These are phyloP conservation scores for Pseudopithomyces maydicus DNA, from an alignment of 2,329 filamentous ascomycete genomes.

Conservation along the genomic window DNA sequence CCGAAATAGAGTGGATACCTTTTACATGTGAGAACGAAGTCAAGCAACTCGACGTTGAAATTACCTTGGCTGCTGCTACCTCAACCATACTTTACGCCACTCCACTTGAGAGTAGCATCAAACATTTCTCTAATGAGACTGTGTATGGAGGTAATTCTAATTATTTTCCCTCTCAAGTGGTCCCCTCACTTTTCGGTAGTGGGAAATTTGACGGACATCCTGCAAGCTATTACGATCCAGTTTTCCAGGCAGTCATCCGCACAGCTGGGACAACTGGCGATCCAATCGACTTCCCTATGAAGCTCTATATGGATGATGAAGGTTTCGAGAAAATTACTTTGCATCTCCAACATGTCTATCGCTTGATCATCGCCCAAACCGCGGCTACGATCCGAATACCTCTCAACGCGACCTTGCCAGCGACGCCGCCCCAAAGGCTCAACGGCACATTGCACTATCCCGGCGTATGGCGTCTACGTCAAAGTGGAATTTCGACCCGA, in stretches of 20 bases:
- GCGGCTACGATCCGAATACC: neutral
- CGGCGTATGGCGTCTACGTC: neutral
- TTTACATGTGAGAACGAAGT: neutral
- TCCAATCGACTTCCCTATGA: neutral
- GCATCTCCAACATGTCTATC: neutral
- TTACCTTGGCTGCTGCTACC: neutral
- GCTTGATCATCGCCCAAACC: neutral
- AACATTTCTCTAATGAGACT: neutral
- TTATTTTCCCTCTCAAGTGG: neutral
- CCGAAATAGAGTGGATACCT: neutral
- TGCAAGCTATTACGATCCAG: neutral
- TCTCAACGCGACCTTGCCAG: neutral
- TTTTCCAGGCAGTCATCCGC: neutral
- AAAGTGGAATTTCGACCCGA: neutral
- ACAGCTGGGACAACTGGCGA: neutral
- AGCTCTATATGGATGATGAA: neutral
- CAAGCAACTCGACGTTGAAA: neutral
- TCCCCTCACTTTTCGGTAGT: neutral
- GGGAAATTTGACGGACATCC: neutral
- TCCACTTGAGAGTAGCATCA: neutral
- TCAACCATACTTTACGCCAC: neutral
- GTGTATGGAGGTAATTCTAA: neutral
- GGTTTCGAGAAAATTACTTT: neutral
- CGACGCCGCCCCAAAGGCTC: neutral
- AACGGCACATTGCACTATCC: neutral